Percentiles rank a stretch among this genome's conserved stretches.
These are phyloP conservation scores for Emiliania huxleyi DNA, from an alignment of 78 protist genomes.

Conservation along the genomic window DNA sequence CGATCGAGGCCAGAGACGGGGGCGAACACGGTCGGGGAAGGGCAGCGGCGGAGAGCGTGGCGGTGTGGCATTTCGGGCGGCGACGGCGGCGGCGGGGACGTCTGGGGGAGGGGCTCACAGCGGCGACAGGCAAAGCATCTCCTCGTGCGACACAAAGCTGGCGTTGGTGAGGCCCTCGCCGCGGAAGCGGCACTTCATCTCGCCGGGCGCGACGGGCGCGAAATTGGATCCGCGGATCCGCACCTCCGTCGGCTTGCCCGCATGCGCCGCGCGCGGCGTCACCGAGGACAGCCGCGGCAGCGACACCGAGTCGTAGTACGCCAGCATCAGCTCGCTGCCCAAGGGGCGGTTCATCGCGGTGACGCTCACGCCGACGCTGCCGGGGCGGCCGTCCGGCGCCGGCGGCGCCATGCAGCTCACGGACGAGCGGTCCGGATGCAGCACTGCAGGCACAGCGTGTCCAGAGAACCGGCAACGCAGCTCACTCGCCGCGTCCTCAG, in stretches of 20 bases:
- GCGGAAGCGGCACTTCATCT: background rate
- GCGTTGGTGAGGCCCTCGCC: background rate
- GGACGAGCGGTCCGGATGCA: background rate
- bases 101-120: no score
- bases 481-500: background rate
- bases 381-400: background rate
- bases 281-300: background rate
- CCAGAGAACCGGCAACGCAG: background rate
- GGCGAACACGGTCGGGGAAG: no score
- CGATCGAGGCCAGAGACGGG: no score
- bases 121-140: background rate
- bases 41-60: no score
- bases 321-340: background rate
- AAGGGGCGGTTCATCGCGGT: background rate
- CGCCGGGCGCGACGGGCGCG: background rate
- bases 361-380: background rate
- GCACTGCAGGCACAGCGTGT: background rate
- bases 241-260: background rate
- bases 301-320: background rate
- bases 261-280: background rate
- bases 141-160: background rate
- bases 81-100: no score
- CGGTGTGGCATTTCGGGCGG: no score
- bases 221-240: background rate
- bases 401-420: background rate